phyloP scores from a whole-genome alignment of 1,284 basidiomycete species.

The Jaminaea rosea region DNA sequence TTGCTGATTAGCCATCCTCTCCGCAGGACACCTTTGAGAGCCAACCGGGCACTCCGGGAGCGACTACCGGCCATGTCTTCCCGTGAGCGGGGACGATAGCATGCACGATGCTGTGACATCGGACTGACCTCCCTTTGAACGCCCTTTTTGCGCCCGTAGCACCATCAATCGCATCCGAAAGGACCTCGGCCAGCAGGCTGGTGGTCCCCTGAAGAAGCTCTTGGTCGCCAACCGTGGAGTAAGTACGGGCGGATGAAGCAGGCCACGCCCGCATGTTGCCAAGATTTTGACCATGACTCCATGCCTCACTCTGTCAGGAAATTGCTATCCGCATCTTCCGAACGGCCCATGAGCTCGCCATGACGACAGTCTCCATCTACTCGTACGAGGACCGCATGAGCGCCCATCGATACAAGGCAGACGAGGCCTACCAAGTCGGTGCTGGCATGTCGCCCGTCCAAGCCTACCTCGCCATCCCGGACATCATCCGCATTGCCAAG shows the following conservation, averaged over 20 bases:
- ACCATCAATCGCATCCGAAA: conserved; percentile 37
- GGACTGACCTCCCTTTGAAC: no score
- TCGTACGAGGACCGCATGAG: conserved; percentile 88
- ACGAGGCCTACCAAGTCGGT: conserved; percentile 97
- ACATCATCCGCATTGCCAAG: conserved; percentile 62
- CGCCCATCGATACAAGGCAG: conserved; percentile 96
- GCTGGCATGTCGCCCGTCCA: conserved; percentile 88
- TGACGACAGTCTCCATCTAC: conserved; percentile 98
- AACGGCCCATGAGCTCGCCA: conserved; percentile 95
- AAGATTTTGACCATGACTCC: conserved; percentile 2
- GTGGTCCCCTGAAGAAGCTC: conserved; percentile 35
- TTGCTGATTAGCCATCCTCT: no score
- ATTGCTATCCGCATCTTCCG: conserved; percentile 98
- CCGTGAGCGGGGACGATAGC: conserved; percentile 13
- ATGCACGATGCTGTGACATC: background rate
- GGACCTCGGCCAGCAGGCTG: conserved; percentile 13
- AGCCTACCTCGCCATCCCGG: conserved; percentile 93
- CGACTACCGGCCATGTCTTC: conserved; percentile 36
- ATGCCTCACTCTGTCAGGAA: conserved; percentile 57
- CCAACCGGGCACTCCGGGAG: conserved; percentile 36
- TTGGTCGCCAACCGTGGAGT: conserved; percentile 46
- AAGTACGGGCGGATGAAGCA: conserved; percentile 6
- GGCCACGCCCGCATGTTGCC: background rate
- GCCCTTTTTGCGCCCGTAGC: background rate
- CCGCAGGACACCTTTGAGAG: conserved; percentile 34